A percentile compares a stretch with the other conserved stretches of the same genome.
These are phyloP conservation scores for Skeletonema menzelii DNA, from an alignment of 108 stramenopile species.

Conservation along the genomic window DNA sequence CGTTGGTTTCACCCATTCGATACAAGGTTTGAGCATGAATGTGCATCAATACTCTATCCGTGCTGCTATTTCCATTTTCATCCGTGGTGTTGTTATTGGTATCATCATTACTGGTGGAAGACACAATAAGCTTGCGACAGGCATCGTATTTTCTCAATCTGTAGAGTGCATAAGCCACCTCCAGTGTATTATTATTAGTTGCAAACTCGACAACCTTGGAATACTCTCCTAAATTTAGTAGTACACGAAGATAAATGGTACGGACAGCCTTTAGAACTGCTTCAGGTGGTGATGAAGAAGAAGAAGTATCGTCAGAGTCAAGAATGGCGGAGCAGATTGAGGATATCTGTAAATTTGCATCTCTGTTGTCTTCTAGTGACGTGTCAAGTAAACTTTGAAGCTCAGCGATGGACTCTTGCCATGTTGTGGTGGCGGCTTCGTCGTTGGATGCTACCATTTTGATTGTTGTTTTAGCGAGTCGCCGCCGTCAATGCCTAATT, in stretches of 20 bases:
- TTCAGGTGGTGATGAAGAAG: background rate
- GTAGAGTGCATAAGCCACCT: slow-evolving; percentile 45
- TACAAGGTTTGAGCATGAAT: slow-evolving; percentile 46
- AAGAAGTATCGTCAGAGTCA: background rate
- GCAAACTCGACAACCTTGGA: slow-evolving; percentile 13
- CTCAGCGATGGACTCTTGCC: background rate
- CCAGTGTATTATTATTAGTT: background rate
- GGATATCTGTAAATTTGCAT: background rate
- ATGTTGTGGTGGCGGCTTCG: background rate
- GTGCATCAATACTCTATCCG: slow-evolving; percentile 27
- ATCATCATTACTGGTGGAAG: background rate
- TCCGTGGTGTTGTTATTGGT: background rate
- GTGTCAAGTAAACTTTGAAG: background rate
- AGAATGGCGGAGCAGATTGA: background rate
- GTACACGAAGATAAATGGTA: slow-evolving; percentile 42
- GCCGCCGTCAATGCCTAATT: too few relatives aligned
- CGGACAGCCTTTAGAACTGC: background rate
- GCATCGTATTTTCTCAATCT: slow-evolving; percentile 40
- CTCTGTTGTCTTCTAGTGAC: background rate
- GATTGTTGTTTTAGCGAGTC: background rate
- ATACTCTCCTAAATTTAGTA: slow-evolving; percentile 24
- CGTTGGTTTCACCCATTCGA: slow-evolving; percentile 31
- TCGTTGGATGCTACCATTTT: background rate
- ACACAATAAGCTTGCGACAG: slow-evolving; percentile 32
- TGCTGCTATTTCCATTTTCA: background rate